These are phyloP conservation scores for Setomelanomma holmii DNA, from an alignment of 2,329 filamentous ascomycete species.

Conservation along the genomic window DNA sequence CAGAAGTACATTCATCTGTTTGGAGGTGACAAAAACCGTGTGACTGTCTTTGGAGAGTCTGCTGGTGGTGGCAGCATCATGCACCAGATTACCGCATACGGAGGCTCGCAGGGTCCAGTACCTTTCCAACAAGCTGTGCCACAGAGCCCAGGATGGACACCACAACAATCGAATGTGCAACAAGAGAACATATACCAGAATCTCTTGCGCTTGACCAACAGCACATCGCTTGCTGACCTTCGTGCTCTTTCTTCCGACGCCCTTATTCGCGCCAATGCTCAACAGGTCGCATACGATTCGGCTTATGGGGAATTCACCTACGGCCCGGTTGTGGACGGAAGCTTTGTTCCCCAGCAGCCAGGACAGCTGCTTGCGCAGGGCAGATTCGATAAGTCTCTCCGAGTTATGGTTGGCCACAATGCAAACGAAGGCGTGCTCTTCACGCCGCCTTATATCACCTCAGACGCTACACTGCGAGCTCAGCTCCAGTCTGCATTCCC, in stretches of 20 bases:
- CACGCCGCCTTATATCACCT: slow-evolving; percentile 48
- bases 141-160: slow-evolving; percentile 51
- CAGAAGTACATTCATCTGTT: slow-evolving; percentile 49
- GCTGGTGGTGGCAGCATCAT: slow-evolving; percentile 50
- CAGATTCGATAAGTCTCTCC: slow-evolving; percentile 45
- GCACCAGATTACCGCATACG: slow-evolving; percentile 52
- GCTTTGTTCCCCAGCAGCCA: slow-evolving; percentile 40
- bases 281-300: slow-evolving; percentile 39
- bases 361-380: slow-evolving; percentile 46
- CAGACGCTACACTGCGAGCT: slow-evolving; percentile 34
- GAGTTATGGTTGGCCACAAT: slow-evolving; percentile 53
- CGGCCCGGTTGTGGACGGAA: slow-evolving; percentile 45
- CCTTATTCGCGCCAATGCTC: slow-evolving; percentile 44
- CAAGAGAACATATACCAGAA: slow-evolving; percentile 41
- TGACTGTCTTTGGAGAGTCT: slow-evolving; percentile 49
- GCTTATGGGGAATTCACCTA: slow-evolving; percentile 44
- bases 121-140: slow-evolving; percentile 49
- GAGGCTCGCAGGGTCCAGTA: slow-evolving; percentile 46
- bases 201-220: slow-evolving; percentile 43
- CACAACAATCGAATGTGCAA: slow-evolving; percentile 28
- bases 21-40: slow-evolving; percentile 47
- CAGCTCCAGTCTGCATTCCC: slow-evolving; percentile 38
- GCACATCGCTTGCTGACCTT: slow-evolving; percentile 42
- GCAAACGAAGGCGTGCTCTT: slow-evolving; percentile 55
- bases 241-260: slow-evolving; percentile 38